Conservation (phyloP, 768 basidiomycete genomes). For the Tricholoma hemisulphureum region DNA sequence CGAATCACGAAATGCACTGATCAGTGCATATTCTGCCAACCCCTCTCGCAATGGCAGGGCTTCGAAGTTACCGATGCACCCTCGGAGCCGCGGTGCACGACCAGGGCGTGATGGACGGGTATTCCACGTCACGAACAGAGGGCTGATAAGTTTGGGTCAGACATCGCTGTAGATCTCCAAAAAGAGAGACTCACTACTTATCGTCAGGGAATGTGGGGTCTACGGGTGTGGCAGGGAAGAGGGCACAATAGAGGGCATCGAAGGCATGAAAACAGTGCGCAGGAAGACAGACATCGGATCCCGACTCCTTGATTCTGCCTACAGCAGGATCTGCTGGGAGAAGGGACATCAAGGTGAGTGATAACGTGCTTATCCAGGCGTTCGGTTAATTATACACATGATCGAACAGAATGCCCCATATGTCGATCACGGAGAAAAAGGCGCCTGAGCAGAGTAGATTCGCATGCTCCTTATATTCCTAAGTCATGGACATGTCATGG, state of each 20-base stretch:
- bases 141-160: conserved; percentile 44
- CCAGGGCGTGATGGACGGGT: conserved; percentile 61
- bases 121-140: conserved; percentile 98
- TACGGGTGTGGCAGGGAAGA: conserved; percentile 57
- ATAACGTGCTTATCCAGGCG: conserved; percentile 13
- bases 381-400: not conserved
- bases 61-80: conserved; percentile 95
- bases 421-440: conserved; percentile 1
- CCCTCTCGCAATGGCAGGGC: conserved; percentile 72
- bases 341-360: conserved; percentile 49
- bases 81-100: conserved; percentile 66
- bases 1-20: conserved; percentile 86
- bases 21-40: conserved; percentile 84
- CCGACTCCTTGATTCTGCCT: conserved; percentile 36
- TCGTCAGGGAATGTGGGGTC: conserved; percentile 65
- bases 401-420: conserved; percentile 2
- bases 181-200: conserved; percentile 63
- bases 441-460: conserved; percentile 6
- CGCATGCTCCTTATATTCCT: conserved; percentile 13
- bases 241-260: conserved; percentile 76
- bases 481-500: conserved; percentile 30
- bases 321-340: conserved; percentile 50
- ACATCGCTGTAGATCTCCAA: not conserved
- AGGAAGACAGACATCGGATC: conserved; percentile 52
- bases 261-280: conserved; percentile 84